A percentile compares a stretch with the other conserved stretches of the same genome.
Conservation (phyloP, 2,329 filamentous ascomycete genomes). For the Stylonectria norvegica region DNA sequence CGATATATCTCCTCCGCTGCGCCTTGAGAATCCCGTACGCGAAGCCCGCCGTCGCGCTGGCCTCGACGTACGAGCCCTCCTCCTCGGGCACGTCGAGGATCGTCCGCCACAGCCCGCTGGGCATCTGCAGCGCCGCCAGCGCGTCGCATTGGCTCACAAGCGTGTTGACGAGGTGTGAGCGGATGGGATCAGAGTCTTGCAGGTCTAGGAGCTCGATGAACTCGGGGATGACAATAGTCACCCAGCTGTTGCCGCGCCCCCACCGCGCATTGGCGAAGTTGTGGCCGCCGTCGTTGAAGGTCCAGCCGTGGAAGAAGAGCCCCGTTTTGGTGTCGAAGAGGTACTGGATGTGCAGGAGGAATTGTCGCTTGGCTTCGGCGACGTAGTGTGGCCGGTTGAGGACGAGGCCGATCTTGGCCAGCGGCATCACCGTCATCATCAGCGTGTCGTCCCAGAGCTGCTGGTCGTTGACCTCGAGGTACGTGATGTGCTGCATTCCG, state of each 20-base stretch:
- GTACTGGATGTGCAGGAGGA: constrained; percentile 74
- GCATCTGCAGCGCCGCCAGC: constrained; percentile 56
- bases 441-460: constrained; percentile 83
- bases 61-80: constrained; percentile 71
- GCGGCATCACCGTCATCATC: constrained; percentile 82
- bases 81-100: constrained; percentile 63
- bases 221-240: constrained; percentile 81
- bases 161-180: constrained; percentile 56
- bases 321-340: constrained; percentile 69
- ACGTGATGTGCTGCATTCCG: constrained; percentile 74
- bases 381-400: constrained; percentile 69
- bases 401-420: constrained; percentile 74
- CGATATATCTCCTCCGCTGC: constrained; percentile 65
- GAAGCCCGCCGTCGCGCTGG: constrained; percentile 76
- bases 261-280: constrained; percentile 58
- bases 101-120: constrained; percentile 69
- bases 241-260: constrained; percentile 66
- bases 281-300: constrained; percentile 64
- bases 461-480: constrained; percentile 65
- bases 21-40: constrained; percentile 77
- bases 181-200: constrained; percentile 59
- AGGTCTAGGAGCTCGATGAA: constrained; percentile 71
- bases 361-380: constrained; percentile 74
- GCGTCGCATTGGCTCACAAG: constrained; percentile 68
- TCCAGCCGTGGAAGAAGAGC: constrained; percentile 80